phyloP scores from a whole-genome alignment of 2,329 filamentous ascomycete genomes.

The Paraphoma chrysanthemicola region DNA sequence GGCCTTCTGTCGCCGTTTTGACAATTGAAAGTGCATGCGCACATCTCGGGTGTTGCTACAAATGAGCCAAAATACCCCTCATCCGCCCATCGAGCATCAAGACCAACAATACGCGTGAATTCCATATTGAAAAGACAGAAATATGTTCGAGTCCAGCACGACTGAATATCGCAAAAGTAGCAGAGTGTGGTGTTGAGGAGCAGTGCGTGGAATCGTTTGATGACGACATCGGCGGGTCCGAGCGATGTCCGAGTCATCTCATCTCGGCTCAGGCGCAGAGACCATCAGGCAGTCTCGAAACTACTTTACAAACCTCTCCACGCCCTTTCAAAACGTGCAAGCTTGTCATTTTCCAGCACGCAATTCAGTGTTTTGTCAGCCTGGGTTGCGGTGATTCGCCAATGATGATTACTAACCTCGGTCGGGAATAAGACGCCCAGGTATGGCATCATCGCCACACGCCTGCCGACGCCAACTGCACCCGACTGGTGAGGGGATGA shows the following conservation, averaged over 20 bases:
- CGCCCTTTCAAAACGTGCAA: neutral
- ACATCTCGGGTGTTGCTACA: too few relatives aligned
- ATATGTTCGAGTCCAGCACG: too few relatives aligned
- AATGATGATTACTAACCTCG: slow-evolving; percentile 35
- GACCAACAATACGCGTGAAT: too few relatives aligned
- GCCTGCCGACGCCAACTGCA: neutral
- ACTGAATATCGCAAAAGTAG: neutral
- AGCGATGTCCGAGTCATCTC: neutral
- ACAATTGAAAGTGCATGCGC: too few relatives aligned
- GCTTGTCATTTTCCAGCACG: slow-evolving; percentile 16
- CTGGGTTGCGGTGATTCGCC: slow-evolving; percentile 17
- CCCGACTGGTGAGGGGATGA: neutral
- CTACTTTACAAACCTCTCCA: slow-evolving; percentile 11
- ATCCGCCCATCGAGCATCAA: too few relatives aligned
- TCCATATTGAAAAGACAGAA: too few relatives aligned
- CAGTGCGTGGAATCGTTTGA: neutral
- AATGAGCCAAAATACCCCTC: too few relatives aligned
- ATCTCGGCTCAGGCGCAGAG: neutral
- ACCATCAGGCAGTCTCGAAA: neutral
- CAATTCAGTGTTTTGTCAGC: slow-evolving; percentile 40
- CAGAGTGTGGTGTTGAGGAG: neutral
- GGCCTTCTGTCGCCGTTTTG: too few relatives aligned
- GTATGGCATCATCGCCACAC: slow-evolving; percentile 43
- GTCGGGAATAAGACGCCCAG: slow-evolving; percentile 29
- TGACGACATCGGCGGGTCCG: slow-evolving; percentile 3